Evolutionary conservation across 805 yeast species (phyloP).

Genomic region (Candida nitratophila): DNA sequence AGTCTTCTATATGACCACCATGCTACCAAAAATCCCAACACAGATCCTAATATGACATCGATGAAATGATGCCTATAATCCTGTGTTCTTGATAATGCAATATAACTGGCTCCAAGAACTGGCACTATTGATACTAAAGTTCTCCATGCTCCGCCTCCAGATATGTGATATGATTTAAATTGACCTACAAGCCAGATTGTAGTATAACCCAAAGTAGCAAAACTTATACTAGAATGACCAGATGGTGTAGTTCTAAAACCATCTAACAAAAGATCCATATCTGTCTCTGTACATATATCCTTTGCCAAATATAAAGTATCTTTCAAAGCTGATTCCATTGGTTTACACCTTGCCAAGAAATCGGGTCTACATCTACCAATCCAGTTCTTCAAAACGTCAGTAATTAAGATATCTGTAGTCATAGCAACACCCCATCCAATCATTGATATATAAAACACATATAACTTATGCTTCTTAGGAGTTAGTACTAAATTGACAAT

Average conservation of each 20-base stretch:
- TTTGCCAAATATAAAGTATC: conserved; percentile 49
- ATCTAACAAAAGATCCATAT: conserved; percentile 41
- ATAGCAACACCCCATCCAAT: conserved; percentile 61
- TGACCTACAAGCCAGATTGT: conserved; percentile 68
- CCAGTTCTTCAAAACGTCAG: conserved; percentile 73
- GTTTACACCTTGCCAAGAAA: conserved; percentile 78
- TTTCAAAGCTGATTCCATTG: conserved; percentile 50
- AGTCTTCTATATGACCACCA: conserved; percentile 47
- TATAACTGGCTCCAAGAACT: conserved; percentile 56
- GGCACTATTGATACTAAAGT: conserved; percentile 48
- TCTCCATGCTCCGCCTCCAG: conserved; percentile 64
- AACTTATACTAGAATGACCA: conserved; percentile 71
- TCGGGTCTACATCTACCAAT: conserved; percentile 93
- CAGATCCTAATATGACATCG: conserved; percentile 71
- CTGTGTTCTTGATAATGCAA: conserved; percentile 81
- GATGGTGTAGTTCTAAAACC: conserved; percentile 82
- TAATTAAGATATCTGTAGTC: conserved; percentile 51
- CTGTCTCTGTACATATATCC: conserved; percentile 57
- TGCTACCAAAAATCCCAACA: conserved; percentile 58
- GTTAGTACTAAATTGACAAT: conserved; percentile 27
- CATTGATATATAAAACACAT: conserved; percentile 55
- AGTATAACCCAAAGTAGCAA: conserved; percentile 58
- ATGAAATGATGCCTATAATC: conserved; percentile 92
- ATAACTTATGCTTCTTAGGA: conserved; percentile 45
- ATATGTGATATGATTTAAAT: conserved; percentile 29